Evolutionary conservation across 1,284 basidiomycete species (phyloP).

Genomic region (Sanghuangporus baumii): DNA sequence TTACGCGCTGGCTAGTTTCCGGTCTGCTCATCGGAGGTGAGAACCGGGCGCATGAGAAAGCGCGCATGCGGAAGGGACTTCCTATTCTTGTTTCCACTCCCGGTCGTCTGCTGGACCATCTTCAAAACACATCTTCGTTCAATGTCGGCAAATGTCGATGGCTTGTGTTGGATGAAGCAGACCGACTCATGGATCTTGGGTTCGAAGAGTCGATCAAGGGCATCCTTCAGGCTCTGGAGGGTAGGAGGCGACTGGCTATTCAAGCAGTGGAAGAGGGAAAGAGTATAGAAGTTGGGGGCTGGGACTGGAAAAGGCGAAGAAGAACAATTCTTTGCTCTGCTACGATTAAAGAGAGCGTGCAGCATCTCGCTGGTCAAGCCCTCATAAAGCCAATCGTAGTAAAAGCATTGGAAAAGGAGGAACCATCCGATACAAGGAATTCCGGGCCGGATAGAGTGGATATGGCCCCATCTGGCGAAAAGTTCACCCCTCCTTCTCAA

Average conservation of each 20-base stretch:
- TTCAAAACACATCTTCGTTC: conserved; percentile 83
- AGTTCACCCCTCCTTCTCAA: conserved; percentile 93
- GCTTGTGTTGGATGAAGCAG: conserved; percentile 96
- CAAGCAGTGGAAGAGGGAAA: conserved; percentile 69
- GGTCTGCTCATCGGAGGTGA: conserved; percentile 83
- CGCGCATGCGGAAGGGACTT: conserved; percentile 64
- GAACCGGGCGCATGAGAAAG: conserved; percentile 71
- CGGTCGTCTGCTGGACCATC: conserved; percentile 68
- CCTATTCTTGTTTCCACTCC: conserved; percentile 71
- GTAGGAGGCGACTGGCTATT: conserved; percentile 66
- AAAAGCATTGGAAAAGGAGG: conserved; percentile 48
- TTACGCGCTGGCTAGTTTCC: conserved; percentile 92
- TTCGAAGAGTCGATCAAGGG: conserved; percentile 66
- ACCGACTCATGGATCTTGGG: conserved; percentile 74
- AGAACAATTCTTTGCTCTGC: conserved; percentile 94
- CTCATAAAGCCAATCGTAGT: conserved; percentile 70
- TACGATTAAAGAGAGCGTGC: conserved; percentile 92
- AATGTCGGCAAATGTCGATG: conserved; percentile 92
- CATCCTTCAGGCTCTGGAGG: conserved; percentile 83
- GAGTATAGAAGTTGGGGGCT: conserved; percentile 70
- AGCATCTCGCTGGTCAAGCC: conserved; percentile 84
- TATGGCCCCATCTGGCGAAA: conserved; percentile 34
- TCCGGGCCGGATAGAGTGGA: not conserved
- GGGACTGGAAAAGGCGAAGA: conserved; percentile 76
- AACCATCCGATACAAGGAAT: conserved; percentile 15